These are phyloP conservation scores for Tetrahymena borealis DNA, from an alignment of 73 alveolate genomes.

Conservation along the genomic window DNA sequence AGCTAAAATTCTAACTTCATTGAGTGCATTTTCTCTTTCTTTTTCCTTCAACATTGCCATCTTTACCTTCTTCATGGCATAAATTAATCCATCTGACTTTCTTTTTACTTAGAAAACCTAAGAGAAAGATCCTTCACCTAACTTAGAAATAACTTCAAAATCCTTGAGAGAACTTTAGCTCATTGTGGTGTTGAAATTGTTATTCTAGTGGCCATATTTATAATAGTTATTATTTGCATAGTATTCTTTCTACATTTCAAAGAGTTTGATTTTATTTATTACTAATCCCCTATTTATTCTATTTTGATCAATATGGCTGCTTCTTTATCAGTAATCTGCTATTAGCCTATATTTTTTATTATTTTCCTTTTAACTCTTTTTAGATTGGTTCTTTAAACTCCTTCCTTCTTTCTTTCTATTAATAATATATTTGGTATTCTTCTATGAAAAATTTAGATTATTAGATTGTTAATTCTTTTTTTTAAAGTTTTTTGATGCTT, in stretches of 20 bases:
- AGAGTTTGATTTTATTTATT: background rate
- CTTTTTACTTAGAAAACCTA: conserved; percentile 63
- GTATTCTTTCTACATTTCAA: background rate
- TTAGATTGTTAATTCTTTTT: background rate
- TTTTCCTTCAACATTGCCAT: conserved; percentile 45
- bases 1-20: conserved; percentile 73
- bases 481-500: background rate
- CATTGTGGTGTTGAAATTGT: background rate
- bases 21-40: conserved; percentile 64
- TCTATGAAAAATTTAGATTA: background rate
- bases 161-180: background rate
- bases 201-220: background rate
- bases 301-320: too few relatives aligned
- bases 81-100: conserved; percentile 43
- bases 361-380: background rate
- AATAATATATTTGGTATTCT: background rate
- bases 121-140: conserved; percentile 49
- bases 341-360: background rate
- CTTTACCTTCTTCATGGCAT: conserved; percentile 63
- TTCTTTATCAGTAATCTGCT: too few relatives aligned
- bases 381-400: background rate
- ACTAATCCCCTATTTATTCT: too few relatives aligned
- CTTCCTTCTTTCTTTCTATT: background rate
- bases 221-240: background rate
- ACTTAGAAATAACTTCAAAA: background rate